Conservation (phyloP, 768 basidiomycete genomes). For the Rhizopogon vulgaris region DNA sequence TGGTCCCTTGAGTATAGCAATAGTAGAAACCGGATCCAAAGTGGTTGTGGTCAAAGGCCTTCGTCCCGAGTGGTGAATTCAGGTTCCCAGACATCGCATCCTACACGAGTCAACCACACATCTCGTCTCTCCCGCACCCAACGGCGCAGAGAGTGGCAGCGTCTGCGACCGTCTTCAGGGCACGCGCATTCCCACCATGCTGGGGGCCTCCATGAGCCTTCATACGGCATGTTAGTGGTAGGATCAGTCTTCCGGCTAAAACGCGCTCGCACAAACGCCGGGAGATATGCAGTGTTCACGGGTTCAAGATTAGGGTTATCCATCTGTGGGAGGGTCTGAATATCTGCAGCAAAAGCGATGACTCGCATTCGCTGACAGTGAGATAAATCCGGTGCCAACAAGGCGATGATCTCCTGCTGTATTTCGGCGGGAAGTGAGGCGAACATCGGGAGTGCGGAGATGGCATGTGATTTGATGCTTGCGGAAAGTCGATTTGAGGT, state of each 20-base stretch:
- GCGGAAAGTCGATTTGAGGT: conserved; percentile 4
- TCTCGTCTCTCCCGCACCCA: conserved; percentile 37
- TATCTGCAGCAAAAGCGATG: conserved; percentile 42
- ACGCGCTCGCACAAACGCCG: conserved; percentile 3
- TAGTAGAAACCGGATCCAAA: neutral
- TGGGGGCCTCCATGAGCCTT: conserved; percentile 30
- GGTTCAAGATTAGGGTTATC: conserved; percentile 13
- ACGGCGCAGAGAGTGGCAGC: conserved; percentile 22
- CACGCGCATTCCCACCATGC: conserved; percentile 28
- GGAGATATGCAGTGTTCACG: conserved; percentile 2
- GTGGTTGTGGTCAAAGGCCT: neutral
- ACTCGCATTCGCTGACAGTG: conserved; percentile 48
- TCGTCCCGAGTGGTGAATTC: neutral
- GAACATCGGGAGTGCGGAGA: conserved; percentile 23
- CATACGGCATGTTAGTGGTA: conserved; percentile 13
- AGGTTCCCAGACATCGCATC: conserved; percentile 40
- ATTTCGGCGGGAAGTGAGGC: conserved; percentile 49
- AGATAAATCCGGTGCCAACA: conserved; percentile 53
- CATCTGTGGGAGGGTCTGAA: conserved; percentile 37
- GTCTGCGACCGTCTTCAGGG: conserved; percentile 15
- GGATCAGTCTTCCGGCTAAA: conserved; percentile 5
- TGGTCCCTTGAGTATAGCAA: neutral
- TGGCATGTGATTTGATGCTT: neutral
- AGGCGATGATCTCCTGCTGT: conserved; percentile 49
- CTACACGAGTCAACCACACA: conserved; percentile 42